These are phyloP conservation scores for Kentomonas sorsogonicus DNA, from an alignment of 208 protist species.

Conservation along the genomic window DNA sequence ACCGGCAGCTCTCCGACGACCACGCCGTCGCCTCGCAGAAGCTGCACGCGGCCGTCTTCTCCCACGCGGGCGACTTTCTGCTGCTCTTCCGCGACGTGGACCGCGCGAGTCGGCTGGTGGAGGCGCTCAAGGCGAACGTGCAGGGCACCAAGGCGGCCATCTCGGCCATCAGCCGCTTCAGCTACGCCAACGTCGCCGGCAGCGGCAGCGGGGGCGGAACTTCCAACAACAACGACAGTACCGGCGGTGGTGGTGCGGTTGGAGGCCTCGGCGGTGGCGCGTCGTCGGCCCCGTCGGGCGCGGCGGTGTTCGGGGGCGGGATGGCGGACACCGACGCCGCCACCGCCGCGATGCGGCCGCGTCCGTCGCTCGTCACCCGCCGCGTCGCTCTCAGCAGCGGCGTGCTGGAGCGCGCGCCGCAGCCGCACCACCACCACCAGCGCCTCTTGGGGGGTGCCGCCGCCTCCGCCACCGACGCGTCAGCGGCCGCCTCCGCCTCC, in stretches of 20 bases:
- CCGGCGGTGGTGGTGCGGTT: not conserved
- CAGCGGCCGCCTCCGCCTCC: not conserved
- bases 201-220: not conserved
- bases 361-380: constrained; percentile 36
- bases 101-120: constrained; percentile 54
- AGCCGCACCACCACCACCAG: not conserved
- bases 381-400: constrained; percentile 15
- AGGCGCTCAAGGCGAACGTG: constrained; percentile 77
- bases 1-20: constrained; percentile 70
- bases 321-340: too few species aligned
- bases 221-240: not conserved
- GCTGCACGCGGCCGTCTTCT: constrained; percentile 68
- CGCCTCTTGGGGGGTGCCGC: constrained; percentile 11
- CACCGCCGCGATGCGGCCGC: constrained; percentile 1
- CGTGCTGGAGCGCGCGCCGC: constrained; percentile 1
- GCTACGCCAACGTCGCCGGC: constrained; percentile 31
- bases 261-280: too few species aligned
- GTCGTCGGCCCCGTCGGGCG: too few species aligned
- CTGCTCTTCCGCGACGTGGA: constrained; percentile 80
- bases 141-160: constrained; percentile 79
- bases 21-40: constrained; percentile 53
- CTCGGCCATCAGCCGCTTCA: constrained; percentile 72
- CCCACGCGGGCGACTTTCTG: constrained; percentile 71
- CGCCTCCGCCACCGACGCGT: not conserved
- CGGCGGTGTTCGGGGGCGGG: constrained; percentile 16